Conservation (phyloP, 768 basidiomycete species). For the Cubamyces lactineus region DNA sequence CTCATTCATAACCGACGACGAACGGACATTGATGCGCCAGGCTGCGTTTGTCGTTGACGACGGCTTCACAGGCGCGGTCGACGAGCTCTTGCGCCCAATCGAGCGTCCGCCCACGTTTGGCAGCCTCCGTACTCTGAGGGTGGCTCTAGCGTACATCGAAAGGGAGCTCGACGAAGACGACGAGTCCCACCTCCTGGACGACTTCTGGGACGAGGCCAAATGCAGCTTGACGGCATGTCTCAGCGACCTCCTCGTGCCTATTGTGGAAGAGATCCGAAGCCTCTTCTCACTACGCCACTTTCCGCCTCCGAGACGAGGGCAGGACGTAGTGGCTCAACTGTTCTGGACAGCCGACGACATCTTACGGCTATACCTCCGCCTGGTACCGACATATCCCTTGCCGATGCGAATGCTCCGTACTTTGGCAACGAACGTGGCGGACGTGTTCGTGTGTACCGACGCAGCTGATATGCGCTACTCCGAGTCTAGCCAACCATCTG, state of each 20-base stretch:
- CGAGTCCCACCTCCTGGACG: conserved; percentile 57
- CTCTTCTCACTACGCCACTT: conserved; percentile 48
- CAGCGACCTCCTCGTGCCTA: conserved; percentile 50
- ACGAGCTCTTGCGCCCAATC: conserved; percentile 56
- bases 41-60: conserved; percentile 71
- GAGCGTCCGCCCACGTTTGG: conserved; percentile 54
- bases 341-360: conserved; percentile 58
- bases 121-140: conserved; percentile 61
- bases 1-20: conserved; percentile 62
- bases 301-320: conserved; percentile 39
- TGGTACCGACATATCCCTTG: conserved; percentile 52
- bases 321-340: conserved; percentile 53
- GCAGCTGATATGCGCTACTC: conserved; percentile 47
- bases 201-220: conserved; percentile 61
- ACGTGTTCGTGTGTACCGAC: conserved; percentile 60
- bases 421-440: conserved; percentile 48
- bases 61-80: conserved; percentile 63
- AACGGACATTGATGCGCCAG: conserved; percentile 59
- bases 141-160: conserved; percentile 60
- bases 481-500: conserved; percentile 41
- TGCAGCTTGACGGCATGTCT: conserved; percentile 63
- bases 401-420: conserved; percentile 52
- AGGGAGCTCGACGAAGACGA: conserved; percentile 58
- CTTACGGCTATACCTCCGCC: conserved; percentile 50
- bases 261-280: conserved; percentile 55